A percentile compares a stretch with the other conserved stretches of the same genome.
Evolutionary conservation across 306 rosid genomes (phyloP).

Genomic region (Ormosia emarginata): DNA sequence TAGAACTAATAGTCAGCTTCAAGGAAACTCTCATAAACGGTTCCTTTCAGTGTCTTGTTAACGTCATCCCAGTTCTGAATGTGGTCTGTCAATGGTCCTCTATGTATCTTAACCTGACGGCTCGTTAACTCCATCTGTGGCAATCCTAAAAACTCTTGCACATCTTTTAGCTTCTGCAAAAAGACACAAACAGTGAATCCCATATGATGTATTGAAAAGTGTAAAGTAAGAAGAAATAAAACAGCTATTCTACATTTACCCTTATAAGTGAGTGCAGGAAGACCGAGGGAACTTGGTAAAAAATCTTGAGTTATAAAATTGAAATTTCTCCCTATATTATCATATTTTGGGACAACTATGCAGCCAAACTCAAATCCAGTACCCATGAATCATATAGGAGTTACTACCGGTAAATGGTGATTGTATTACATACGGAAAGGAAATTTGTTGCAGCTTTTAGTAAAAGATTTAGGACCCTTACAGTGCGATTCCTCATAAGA

Average conservation of each 20-base stretch:
- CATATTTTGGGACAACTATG: background rate
- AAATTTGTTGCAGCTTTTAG: background rate
- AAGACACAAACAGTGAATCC: slow-evolving; percentile 2
- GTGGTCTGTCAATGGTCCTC: slow-evolving; percentile 66
- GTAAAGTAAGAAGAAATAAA: background rate
- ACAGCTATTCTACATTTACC: background rate
- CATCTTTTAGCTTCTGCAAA: slow-evolving; percentile 72
- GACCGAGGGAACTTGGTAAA: background rate
- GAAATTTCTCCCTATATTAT: background rate
- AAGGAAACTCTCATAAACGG: slow-evolving; percentile 69
- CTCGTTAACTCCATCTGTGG: slow-evolving; percentile 66
- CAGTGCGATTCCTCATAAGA: slow-evolving; percentile 61
- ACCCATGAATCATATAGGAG: background rate
- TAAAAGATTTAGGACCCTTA: slow-evolving; percentile 34
- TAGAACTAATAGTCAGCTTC: slow-evolving; percentile 50
- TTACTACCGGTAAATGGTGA: background rate
- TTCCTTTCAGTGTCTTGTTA: slow-evolving; percentile 59
- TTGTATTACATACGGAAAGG: background rate
- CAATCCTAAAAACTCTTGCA: slow-evolving; percentile 65
- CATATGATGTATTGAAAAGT: background rate
- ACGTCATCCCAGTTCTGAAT: slow-evolving; percentile 86
- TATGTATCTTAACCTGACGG: slow-evolving; percentile 83
- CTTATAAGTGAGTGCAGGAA: background rate
- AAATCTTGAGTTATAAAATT: background rate
- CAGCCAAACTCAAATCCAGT: background rate